These are phyloP conservation scores for Aureobasidium sp. DNA, from an alignment of 2,329 filamentous ascomycete genomes.

Conservation along the genomic window DNA sequence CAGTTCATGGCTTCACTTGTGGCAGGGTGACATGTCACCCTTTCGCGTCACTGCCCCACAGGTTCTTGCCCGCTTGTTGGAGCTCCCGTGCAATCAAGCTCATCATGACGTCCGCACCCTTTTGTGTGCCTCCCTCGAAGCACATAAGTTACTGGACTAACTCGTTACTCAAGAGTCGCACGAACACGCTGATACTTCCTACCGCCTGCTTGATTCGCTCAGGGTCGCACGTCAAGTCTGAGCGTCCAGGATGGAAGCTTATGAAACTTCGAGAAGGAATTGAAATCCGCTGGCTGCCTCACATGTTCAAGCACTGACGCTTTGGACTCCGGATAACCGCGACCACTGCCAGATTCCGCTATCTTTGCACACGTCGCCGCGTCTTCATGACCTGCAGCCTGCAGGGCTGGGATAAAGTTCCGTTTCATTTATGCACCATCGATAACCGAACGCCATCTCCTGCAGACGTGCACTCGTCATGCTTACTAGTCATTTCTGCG, in stretches of 20 bases:
- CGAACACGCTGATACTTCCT: background rate
- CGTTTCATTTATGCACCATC: conserved; percentile 1
- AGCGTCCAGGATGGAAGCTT: background rate
- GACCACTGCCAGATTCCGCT: background rate
- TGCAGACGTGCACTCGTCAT: conserved; percentile 2
- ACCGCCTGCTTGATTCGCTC: background rate
- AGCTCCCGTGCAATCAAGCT: background rate
- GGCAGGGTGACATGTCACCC: background rate
- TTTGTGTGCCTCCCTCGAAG: background rate
- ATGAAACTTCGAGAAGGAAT: conserved; percentile 3
- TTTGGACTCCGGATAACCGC: background rate
- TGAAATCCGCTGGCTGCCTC: background rate
- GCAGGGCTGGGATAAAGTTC: conserved; percentile 2
- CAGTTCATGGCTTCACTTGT: background rate
- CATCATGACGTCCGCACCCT: background rate
- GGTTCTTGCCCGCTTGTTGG: background rate
- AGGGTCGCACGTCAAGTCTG: background rate
- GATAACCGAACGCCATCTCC: conserved; percentile 4
- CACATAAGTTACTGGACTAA: background rate
- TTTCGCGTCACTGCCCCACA: conserved; percentile 1
- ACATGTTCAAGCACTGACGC: background rate
- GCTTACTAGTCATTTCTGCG: background rate
- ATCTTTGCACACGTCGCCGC: background rate
- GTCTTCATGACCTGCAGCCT: background rate
- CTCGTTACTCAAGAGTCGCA: background rate